Base-by-base conservation (phyloP, 371 early-diverging fungal genomes). In the Mortierella polycephala region DNA sequence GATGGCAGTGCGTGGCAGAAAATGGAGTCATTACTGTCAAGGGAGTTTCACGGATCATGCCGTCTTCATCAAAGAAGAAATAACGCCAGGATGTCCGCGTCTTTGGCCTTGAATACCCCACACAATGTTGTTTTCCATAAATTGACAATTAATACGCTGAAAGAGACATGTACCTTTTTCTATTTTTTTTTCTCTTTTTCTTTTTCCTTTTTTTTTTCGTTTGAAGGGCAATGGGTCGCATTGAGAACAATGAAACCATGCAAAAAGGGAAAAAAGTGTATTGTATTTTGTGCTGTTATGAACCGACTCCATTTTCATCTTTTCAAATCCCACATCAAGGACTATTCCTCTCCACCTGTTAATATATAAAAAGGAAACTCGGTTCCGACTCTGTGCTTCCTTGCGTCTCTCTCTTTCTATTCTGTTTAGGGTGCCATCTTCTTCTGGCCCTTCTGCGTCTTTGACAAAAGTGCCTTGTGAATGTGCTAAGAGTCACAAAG, bases 381-480 rank as follows among this genome's bases (percentile, higher is more conserved):
- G 16, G 50, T 13, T 12, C 42, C 9, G 40, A 5, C 10, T 51
- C 39, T 42, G 5, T 39, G 30, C 5, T 45, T 41, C 37, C 30
- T 51, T 23, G 7, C 41, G 10, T 40, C 21, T 70, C 45, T 20
- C 52, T 18, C 20, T 54, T 49, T 42, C 45, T 21, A 16, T 47
- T 46, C 11, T 46, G 23, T 50, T 66, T 63, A 75, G 46, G 75
- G 75, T 40, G 61, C 71, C 46, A 75, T 67, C 67, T 75, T 74
- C 74, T 87, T 87, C 75, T 86, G 86, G 45, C 85, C 85, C 62
- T 72, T 81, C 83, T 83, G 87, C 82, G 69, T 86, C 84, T 70
- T 89, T 87, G 81, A 87, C 85, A 88, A 83, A 77, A 93, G 86
- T 57, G 88, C 87, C 79, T 90, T 91, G 81, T 93, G 93, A 71